A percentile compares a stretch with the other conserved stretches of the same genome.
These are phyloP conservation scores for Linum usitatissimum DNA, from an alignment of 345 rosid species.

Conservation along the genomic window DNA sequence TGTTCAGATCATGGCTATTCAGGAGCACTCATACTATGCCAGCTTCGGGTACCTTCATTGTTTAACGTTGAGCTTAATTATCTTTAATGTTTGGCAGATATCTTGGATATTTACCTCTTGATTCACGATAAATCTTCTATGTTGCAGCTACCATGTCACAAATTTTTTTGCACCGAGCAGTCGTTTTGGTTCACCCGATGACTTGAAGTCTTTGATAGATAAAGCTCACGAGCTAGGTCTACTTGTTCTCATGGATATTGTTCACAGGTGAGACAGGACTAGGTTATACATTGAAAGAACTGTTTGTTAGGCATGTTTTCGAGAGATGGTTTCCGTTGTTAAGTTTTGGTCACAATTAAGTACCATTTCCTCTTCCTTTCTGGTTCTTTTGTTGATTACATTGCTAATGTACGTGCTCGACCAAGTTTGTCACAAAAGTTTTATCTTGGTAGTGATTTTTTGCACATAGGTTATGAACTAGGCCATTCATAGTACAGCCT, in stretches of 20 bases:
- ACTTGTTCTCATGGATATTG: constrained; percentile 96
- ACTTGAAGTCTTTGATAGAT: constrained; percentile 87
- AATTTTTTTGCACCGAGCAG: constrained; percentile 95
- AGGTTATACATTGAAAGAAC: not conserved
- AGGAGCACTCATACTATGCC: constrained; percentile 93
- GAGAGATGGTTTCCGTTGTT: not conserved
- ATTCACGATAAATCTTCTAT: constrained; percentile 19
- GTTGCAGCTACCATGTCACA: constrained; percentile 87
- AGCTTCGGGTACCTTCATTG: constrained; percentile 86
- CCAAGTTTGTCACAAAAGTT: no score
- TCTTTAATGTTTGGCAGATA: constrained; percentile 2
- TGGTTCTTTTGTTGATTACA: no score
- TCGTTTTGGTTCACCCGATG: constrained; percentile 97
- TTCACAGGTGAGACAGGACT: constrained; percentile 57
- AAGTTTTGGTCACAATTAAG: not conserved
- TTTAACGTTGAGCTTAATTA: no score
- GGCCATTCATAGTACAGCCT: no score
- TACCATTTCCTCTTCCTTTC: not conserved
- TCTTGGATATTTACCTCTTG: constrained; percentile 6
- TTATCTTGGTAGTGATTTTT: no score
- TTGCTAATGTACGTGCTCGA: no score
- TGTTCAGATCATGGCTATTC: constrained; percentile 97
- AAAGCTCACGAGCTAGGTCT: constrained; percentile 90
- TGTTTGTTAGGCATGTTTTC: not conserved
- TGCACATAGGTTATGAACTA: no score